phyloP scores from a whole-genome alignment of 805 yeast species.

The Schwanniomyces vanrijiae region DNA sequence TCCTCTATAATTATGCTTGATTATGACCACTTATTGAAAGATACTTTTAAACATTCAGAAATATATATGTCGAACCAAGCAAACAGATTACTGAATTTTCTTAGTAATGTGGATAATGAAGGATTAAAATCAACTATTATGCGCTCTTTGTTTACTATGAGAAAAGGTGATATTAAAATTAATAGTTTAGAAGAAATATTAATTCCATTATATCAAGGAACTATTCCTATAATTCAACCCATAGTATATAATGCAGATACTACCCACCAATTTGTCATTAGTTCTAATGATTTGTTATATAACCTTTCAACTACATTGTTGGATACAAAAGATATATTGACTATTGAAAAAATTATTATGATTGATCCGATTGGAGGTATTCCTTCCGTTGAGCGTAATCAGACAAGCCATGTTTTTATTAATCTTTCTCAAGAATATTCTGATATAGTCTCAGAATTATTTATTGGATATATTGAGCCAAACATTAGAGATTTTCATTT shows the following conservation, averaged over 20 bases:
- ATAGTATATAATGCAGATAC: slow-evolving; percentile 39
- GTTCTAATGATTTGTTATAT: slow-evolving; percentile 23
- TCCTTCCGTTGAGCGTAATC: slow-evolving; percentile 79
- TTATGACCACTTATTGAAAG: slow-evolving; percentile 27
- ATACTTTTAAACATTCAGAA: slow-evolving; percentile 31
- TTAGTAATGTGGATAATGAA: slow-evolving; percentile 22
- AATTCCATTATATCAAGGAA: slow-evolving; percentile 42
- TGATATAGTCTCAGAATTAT: slow-evolving; percentile 62
- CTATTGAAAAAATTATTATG: slow-evolving; percentile 78
- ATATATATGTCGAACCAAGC: slow-evolving; percentile 31
- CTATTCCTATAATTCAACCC: slow-evolving; percentile 70
- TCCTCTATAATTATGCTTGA: slow-evolving; percentile 71
- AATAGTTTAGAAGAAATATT: slow-evolving; percentile 30
- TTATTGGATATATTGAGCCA: slow-evolving; percentile 54
- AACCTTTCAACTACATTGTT: slow-evolving; percentile 25
- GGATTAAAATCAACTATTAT: slow-evolving; percentile 23
- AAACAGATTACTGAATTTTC: slow-evolving; percentile 23
- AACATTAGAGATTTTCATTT: slow-evolving; percentile 53
- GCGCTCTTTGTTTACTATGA: slow-evolving; percentile 24
- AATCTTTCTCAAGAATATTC: slow-evolving; percentile 81
- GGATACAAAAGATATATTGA: slow-evolving; percentile 30
- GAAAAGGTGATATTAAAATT: slow-evolving; percentile 11
- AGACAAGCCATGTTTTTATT: slow-evolving; percentile 82
- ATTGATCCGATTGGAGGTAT: slow-evolving; percentile 87
- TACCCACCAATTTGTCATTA: slow-evolving; percentile 25